Evolutionary conservation across 495 filamentous ascomycete genomes (phyloP).

Genomic region (Achaetomiella virescens): DNA sequence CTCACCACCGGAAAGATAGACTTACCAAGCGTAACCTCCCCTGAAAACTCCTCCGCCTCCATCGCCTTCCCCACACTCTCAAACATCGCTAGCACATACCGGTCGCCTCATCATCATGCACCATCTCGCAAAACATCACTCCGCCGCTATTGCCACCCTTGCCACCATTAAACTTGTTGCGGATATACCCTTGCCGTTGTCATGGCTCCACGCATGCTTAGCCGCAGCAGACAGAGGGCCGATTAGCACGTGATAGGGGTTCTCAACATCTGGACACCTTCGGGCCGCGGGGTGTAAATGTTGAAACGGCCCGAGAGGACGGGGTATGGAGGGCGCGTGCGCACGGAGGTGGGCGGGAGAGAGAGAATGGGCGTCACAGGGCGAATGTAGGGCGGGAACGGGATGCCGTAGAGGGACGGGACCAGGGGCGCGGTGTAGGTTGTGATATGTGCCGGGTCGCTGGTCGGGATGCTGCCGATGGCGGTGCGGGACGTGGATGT

Average conservation of each 20-base stretch:
- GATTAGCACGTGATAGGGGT: slow-evolving; percentile 1
- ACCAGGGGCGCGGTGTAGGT: too few relatives aligned
- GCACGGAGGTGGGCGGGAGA: not conserved
- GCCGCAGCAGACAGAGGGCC: not conserved
- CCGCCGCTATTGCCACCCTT: not conserved
- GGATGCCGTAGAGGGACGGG: slow-evolving; percentile 5
- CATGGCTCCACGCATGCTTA: not conserved
- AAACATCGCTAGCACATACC: not conserved
- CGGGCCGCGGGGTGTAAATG: not conserved
- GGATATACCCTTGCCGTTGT: not conserved
- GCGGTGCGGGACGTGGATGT: not conserved
- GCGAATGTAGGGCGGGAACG: not conserved
- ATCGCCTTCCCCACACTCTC: not conserved
- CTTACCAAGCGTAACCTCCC: not conserved
- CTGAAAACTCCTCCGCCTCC: not conserved
- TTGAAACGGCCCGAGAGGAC: not conserved
- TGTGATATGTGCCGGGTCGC: not conserved
- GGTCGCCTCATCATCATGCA: not conserved
- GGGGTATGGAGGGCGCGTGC: not conserved
- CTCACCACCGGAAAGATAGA: not conserved
- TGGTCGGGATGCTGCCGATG: not conserved
- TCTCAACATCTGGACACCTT: not conserved
- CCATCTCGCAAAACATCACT: not conserved
- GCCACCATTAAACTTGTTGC: not conserved
- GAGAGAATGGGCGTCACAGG: not conserved